A percentile compares a stretch with the other conserved stretches of the same genome.
These are phyloP conservation scores for Diutina ranongensis DNA, from an alignment of 1,139 yeast species.

Conservation along the genomic window DNA sequence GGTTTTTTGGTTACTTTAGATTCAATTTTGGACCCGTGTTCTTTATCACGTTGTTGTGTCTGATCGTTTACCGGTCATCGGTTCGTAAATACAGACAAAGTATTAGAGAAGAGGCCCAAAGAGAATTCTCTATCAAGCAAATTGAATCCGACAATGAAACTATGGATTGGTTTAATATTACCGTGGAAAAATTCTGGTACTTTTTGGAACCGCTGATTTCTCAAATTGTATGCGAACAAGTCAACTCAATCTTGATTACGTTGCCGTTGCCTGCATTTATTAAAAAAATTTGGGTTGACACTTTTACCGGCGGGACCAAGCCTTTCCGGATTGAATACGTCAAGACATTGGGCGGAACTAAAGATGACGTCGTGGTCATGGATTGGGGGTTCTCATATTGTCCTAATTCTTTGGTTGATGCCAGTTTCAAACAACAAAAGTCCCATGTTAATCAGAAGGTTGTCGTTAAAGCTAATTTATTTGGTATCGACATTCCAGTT, in stretches of 20 bases:
- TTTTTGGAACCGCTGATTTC: slow-evolving; percentile 85
- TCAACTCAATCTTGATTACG: slow-evolving; percentile 67
- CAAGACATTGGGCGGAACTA: slow-evolving; percentile 78
- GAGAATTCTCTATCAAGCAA: slow-evolving; percentile 69
- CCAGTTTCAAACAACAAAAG: slow-evolving; percentile 75
- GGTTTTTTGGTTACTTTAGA: slow-evolving; percentile 67
- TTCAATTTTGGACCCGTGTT: slow-evolving; percentile 76
- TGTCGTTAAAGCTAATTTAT: slow-evolving; percentile 53
- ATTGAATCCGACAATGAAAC: slow-evolving; percentile 86
- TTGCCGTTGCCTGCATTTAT: slow-evolving; percentile 76
- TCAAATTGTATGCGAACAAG: slow-evolving; percentile 76
- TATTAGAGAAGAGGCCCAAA: slow-evolving; percentile 70
- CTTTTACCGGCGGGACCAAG: slow-evolving; percentile 86
- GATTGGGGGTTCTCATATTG: slow-evolving; percentile 87
- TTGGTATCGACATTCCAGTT: slow-evolving; percentile 57
- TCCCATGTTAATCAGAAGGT: slow-evolving; percentile 74
- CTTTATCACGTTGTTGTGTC: slow-evolving; percentile 46
- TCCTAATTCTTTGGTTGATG: slow-evolving; percentile 80
- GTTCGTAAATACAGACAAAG: slow-evolving; percentile 65
- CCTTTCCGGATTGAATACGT: slow-evolving; percentile 89
- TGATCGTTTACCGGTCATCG: slow-evolving; percentile 71
- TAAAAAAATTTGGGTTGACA: slow-evolving; percentile 72
- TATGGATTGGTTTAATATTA: slow-evolving; percentile 87
- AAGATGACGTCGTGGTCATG: slow-evolving; percentile 89
- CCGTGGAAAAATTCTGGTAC: slow-evolving; percentile 84